Percentiles rank a stretch among this genome's conserved stretches.
These are phyloP conservation scores for Diaporthe vexans DNA, from an alignment of 2,329 filamentous ascomycete genomes.

Conservation along the genomic window DNA sequence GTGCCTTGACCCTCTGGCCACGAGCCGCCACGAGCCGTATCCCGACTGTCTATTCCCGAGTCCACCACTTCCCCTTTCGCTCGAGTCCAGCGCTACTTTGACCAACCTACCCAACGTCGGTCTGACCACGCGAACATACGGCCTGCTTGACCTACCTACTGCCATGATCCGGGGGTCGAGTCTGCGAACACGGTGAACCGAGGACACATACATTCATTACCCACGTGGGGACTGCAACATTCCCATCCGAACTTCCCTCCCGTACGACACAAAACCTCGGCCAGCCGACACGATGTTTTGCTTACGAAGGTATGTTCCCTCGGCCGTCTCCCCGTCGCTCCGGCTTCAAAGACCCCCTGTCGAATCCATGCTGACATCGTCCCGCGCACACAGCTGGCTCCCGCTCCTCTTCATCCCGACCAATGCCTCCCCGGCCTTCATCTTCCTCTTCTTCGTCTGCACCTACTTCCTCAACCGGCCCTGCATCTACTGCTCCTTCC, in stretches of 20 bases:
- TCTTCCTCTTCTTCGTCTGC: constrained; percentile 89
- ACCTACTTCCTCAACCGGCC: constrained; percentile 97
- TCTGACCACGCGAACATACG: neutral
- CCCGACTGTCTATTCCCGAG: neutral
- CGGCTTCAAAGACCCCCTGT: constrained; percentile 12
- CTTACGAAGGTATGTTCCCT: constrained; percentile 68
- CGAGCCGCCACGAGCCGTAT: neutral
- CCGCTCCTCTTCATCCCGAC: constrained; percentile 91
- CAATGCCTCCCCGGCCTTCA: constrained; percentile 87
- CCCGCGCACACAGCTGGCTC: constrained; percentile 73
- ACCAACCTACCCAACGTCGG: neutral
- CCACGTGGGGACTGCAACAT: neutral
- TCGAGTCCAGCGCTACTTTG: constrained; percentile 5
- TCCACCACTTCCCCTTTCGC: neutral
- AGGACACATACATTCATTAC: constrained; percentile 30
- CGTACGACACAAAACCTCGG: constrained; percentile 4
- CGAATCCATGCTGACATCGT: constrained; percentile 34
- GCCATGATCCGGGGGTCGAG: constrained; percentile 34
- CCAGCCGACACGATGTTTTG: constrained; percentile 69
- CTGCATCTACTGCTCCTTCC: constrained; percentile 97
- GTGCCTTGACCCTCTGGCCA: constrained; percentile 4
- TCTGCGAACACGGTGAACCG: constrained; percentile 35
- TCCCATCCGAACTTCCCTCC: neutral
- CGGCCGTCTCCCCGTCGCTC: neutral
- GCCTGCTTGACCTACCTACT: neutral